These are phyloP conservation scores for Solanum hybrid DNA, from an alignment of 305 asterid species.

Conservation along the genomic window DNA sequence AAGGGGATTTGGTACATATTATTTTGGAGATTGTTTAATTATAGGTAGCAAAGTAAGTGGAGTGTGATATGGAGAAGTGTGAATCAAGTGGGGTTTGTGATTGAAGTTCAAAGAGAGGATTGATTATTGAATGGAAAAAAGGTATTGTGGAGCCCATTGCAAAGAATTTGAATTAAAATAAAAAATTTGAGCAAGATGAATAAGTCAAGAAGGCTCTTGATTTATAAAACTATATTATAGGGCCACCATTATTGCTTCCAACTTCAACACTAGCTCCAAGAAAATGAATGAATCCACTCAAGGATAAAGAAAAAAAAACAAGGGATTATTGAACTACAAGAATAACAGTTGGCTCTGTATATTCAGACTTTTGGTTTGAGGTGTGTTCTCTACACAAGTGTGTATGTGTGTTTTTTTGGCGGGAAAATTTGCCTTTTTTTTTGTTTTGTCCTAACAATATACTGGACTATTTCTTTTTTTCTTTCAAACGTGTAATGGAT, in stretches of 20 bases:
- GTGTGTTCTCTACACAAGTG: constrained; percentile 13
- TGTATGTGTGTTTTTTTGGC: constrained; percentile 58
- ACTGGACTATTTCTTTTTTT: constrained; percentile 27
- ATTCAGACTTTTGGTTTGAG: neutral
- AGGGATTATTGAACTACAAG: neutral
- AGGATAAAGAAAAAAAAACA: neutral
- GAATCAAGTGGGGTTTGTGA: constrained; percentile 23
- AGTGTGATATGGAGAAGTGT: constrained; percentile 22
- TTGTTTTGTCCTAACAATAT: constrained; percentile 33
- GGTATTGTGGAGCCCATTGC: constrained; percentile 30
- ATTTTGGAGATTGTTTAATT: constrained; percentile 19
- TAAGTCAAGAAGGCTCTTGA: constrained; percentile 23
- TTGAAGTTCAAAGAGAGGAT: constrained; percentile 46
- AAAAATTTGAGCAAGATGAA: constrained; percentile 17
- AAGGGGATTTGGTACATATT: constrained; percentile 53
- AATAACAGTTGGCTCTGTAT: neutral
- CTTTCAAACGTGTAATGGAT: constrained; percentile 31
- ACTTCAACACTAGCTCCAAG: constrained; percentile 6
- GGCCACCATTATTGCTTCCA: constrained; percentile 20
- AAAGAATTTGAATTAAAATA: constrained; percentile 8
- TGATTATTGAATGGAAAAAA: constrained; percentile 28
- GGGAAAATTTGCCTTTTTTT: constrained; percentile 25
- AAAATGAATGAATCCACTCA: neutral
- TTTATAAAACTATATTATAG: neutral
- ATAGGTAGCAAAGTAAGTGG: constrained; percentile 20